Evolutionary conservation across 2,329 filamentous ascomycete genomes (phyloP), one percentile per base, ranked within the genome.

Genomic region (Curvularia hawaiiensis): DNA sequence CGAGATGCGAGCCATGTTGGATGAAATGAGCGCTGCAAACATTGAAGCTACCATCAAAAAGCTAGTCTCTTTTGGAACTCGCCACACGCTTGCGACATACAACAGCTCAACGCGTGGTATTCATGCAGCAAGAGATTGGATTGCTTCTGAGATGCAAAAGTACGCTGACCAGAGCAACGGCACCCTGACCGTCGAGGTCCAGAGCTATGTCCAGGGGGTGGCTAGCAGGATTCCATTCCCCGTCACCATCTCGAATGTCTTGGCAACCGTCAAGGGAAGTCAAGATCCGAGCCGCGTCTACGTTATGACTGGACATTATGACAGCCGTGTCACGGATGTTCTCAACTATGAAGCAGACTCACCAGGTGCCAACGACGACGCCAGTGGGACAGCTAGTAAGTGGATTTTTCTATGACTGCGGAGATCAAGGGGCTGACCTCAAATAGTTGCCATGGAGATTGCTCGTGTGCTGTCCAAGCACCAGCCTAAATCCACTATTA

Each of bases 361-460:
- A 1, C 84, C 84, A 0, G 84, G 84, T 2, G 84, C 84, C 0
- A 83, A 86, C 58, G 84, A 86, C 64, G 83, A 87, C 65, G 84
- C 82, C 0, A 83, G 79, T 6, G 83, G 83, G 2, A 82, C 84
- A 12, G 81, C 83, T 1, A 73, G 74, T 77, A 65, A 28, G 68
- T 64, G 18, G 28, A 14, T 7, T n/a, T 2, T 3, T 20, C 2
- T 20, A 24, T 28, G 10, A 3, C 16, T 1, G 3, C 7, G 14
- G 2, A 14, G 39, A 12, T 5, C 11, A 7, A 28, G 26, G 24
- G 20, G 38, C 63, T 71, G 24, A 69, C 22, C 10, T 35, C 10
- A 1, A 18, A 3, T 24, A 70, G 77, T 86, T 22, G 79, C 81
- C 0, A 78, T 86, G 65, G 84, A 87, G 70, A 76, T 86, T 40